Evolutionary conservation across 768 basidiomycete genomes (phyloP).

Genomic region (Suillus tomentosus): DNA sequence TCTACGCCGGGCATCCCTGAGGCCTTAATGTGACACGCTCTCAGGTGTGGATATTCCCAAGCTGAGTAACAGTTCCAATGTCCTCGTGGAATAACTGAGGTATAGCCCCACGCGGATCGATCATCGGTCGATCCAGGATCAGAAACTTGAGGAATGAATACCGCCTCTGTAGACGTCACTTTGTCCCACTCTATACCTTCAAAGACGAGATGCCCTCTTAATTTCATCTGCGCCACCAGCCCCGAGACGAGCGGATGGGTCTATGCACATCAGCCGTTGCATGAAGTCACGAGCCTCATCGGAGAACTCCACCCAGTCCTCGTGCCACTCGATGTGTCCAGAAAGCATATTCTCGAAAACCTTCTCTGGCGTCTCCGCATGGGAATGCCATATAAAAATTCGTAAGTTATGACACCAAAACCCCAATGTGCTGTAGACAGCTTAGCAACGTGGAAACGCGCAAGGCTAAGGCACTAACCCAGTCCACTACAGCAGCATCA

Average conservation of each 20-base stretch:
- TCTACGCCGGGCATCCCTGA: background rate
- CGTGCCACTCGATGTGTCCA: conserved; percentile 93
- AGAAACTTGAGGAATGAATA: conserved; percentile 92
- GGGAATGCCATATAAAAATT: conserved; percentile 97
- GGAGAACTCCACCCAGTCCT: conserved; percentile 89
- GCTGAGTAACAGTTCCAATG: conserved; percentile 24
- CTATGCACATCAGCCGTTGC: conserved; percentile 77
- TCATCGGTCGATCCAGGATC: conserved; percentile 99
- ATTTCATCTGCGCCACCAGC: conserved; percentile 89
- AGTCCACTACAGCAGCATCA: conserved; percentile 95
- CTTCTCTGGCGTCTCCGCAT: conserved; percentile 94
- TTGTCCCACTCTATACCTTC: conserved; percentile 91
- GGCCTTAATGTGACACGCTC: no score
- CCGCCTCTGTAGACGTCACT: conserved; percentile 84
- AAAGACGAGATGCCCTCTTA: conserved; percentile 87
- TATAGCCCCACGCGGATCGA: conserved; percentile 93
- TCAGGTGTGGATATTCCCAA: no score
- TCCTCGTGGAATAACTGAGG: conserved; percentile 92
- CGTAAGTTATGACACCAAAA: conserved; percentile 95
- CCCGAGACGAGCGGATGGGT: conserved; percentile 81
- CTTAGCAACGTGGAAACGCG: conserved; percentile 17
- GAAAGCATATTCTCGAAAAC: conserved; percentile 99
- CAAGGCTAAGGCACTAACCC: conserved; percentile 58
- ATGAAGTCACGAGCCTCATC: conserved; percentile 90
- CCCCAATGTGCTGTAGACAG: conserved; percentile 73